Evolutionary conservation across 768 basidiomycete species (phyloP).

Genomic region (Russula brevipes): DNA sequence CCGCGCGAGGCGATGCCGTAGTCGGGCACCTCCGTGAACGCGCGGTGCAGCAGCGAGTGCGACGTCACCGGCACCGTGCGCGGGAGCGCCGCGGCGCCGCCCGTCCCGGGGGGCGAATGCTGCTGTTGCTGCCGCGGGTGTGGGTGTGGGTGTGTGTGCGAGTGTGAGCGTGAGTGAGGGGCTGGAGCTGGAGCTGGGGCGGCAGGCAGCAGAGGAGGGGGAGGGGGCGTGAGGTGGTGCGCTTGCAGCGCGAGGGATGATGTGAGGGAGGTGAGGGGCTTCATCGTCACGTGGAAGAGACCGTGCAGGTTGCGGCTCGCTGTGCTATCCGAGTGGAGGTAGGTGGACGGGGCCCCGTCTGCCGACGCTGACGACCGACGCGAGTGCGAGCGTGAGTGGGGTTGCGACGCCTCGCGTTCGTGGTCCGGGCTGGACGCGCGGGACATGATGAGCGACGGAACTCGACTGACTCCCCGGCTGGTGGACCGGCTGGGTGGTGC

Average conservation of each 20-base stretch:
- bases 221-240: slow-evolving; percentile 23
- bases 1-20: slow-evolving; percentile 81
- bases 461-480: slow-evolving; percentile 30
- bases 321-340: slow-evolving; percentile 45
- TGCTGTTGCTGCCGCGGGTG: background rate
- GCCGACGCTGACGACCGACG: slow-evolving; percentile 28
- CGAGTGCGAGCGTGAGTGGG: slow-evolving; percentile 9
- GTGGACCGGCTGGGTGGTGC: slow-evolving; percentile 29
- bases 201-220: background rate
- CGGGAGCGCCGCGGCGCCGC: slow-evolving; percentile 12
- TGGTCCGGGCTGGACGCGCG: slow-evolving; percentile 50
- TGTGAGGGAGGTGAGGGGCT: slow-evolving; percentile 49
- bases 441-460: slow-evolving; percentile 31
- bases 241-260: slow-evolving; percentile 37
- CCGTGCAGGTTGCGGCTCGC: slow-evolving; percentile 49
- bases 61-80: slow-evolving; percentile 20
- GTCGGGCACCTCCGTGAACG: slow-evolving; percentile 76
- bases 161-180: background rate
- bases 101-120: slow-evolving; percentile 8
- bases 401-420: slow-evolving; percentile 31
- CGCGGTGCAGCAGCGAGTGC: slow-evolving; percentile 46
- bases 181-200: background rate
- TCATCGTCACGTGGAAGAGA: slow-evolving; percentile 57
- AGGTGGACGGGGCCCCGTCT: slow-evolving; percentile 36
- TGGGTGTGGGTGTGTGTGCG: background rate